Percentiles rank a stretch among this genome's conserved stretches.
These are phyloP conservation scores for Chytridium lagenaria DNA, from an alignment of 371 early-diverging fungal genomes.

Conservation along the genomic window DNA sequence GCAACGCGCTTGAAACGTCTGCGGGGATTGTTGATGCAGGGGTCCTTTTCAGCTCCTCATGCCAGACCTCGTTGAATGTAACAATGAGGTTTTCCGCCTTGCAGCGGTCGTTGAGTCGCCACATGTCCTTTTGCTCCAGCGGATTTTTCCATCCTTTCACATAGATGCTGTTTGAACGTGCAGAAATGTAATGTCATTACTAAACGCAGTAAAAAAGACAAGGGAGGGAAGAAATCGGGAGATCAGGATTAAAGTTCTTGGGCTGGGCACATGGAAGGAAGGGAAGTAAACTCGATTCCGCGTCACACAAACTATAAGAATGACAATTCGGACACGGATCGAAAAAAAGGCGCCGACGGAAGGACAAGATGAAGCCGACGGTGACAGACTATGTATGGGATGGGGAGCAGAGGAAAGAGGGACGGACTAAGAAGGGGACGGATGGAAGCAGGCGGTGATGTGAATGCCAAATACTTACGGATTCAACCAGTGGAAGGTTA, in stretches of 20 bases:
- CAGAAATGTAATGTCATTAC: neutral
- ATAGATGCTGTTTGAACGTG: slow-evolving; percentile 29
- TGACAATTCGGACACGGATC: too few relatives aligned
- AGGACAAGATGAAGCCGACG: neutral
- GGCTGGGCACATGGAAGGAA: too few relatives aligned
- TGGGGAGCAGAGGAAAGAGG: neutral
- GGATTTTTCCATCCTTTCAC: slow-evolving; percentile 49
- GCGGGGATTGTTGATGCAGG: neutral
- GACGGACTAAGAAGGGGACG: neutral
- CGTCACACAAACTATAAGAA: too few relatives aligned
- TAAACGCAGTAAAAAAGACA: neutral
- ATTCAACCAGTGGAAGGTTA: slow-evolving; percentile 15
- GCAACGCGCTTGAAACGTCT: neutral
- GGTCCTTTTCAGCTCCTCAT: neutral
- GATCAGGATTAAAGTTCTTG: neutral
- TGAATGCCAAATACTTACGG: slow-evolving; percentile 3
- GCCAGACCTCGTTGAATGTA: slow-evolving; percentile 24
- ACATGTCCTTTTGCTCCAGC: slow-evolving; percentile 44
- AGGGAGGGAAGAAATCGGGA: neutral
- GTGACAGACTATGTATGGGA: neutral
- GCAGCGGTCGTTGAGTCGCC: slow-evolving; percentile 30
- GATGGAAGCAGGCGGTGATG: neutral
- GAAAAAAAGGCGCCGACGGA: neutral
- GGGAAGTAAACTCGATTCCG: too few relatives aligned
- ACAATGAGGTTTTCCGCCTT: slow-evolving; percentile 18